Conservation (phyloP, 371 early-diverging fungal genomes). For the Coemansia sp. region DNA sequence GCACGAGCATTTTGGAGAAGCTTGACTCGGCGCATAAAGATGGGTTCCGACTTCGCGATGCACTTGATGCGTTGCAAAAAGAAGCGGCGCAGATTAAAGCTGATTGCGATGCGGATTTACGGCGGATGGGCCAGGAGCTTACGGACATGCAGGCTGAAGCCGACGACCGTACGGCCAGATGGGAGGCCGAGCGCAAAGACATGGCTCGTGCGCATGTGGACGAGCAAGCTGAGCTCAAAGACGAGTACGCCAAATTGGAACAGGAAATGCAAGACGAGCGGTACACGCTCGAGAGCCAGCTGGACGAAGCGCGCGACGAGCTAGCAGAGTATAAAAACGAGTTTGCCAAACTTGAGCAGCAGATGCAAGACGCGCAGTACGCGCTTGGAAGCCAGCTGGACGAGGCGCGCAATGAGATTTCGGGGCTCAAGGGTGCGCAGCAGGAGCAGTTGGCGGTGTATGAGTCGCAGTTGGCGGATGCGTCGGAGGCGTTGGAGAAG, state of each 20-base stretch:
- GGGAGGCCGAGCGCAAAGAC: slow-evolving; percentile 31
- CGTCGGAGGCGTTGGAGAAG: slow-evolving; percentile 3
- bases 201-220: slow-evolving; percentile 20
- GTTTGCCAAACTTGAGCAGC: slow-evolving; percentile 18
- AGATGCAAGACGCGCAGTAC: slow-evolving; percentile 15
- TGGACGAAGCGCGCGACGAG: slow-evolving; percentile 25
- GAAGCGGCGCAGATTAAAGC: slow-evolving; percentile 30
- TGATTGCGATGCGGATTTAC: slow-evolving; percentile 30
- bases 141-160: slow-evolving; percentile 9
- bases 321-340: slow-evolving; percentile 19
- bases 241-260: slow-evolving; percentile 21
- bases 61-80: slow-evolving; percentile 23
- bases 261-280: slow-evolving; percentile 30
- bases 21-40: slow-evolving; percentile 48
- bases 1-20: slow-evolving; percentile 28
- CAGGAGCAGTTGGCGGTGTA: slow-evolving; percentile 9
- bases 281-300: slow-evolving; percentile 17
- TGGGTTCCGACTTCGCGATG: slow-evolving; percentile 39
- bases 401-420: slow-evolving; percentile 18
- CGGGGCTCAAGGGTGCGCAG: slow-evolving; percentile 1
- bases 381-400: slow-evolving; percentile 18
- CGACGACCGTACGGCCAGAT: slow-evolving; percentile 3
- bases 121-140: slow-evolving; percentile 22
- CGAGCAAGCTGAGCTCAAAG: slow-evolving; percentile 13
- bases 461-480: slow-evolving; percentile 4